phyloP scores from a whole-genome alignment of 139 green algal genomes.

The Gonium pectorale region DNA sequence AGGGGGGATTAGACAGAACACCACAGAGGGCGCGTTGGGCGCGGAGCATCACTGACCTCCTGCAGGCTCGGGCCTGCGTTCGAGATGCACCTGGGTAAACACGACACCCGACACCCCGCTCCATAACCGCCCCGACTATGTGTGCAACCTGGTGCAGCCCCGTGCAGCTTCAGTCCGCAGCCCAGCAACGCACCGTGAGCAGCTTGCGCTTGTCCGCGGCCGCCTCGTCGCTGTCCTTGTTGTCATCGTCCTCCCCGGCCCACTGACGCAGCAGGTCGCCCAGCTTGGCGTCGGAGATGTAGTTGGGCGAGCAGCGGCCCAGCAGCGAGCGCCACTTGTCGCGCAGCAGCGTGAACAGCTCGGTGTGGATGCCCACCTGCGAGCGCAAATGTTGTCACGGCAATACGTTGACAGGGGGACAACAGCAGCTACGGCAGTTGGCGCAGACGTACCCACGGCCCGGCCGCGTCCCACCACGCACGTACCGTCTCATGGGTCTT shows the following conservation, averaged over 20 bases:
- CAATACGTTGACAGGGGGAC: too few species aligned
- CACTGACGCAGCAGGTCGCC: conserved; percentile 73
- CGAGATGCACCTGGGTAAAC: too few species aligned
- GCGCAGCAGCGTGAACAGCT: conserved; percentile 72
- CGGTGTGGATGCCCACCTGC: conserved; percentile 72
- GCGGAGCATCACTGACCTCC: too few species aligned
- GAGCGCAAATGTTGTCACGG: too few species aligned
- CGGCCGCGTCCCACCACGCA: conserved; percentile 13
- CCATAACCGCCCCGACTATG: too few species aligned
- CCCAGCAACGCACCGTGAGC: conserved; percentile 35
- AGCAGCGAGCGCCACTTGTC: conserved; percentile 75
- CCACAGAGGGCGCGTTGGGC: too few species aligned
- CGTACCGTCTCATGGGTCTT: conserved; percentile 73
- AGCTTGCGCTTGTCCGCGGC: conserved; percentile 52
- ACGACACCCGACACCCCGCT: too few species aligned
- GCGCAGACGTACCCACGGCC: too few species aligned
- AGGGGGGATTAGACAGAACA: too few species aligned
- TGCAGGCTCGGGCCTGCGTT: too few species aligned
- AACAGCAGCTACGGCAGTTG: too few species aligned
- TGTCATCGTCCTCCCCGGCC: conserved; percentile 62
- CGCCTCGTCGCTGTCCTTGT: conserved; percentile 16
- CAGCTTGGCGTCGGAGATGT: conserved; percentile 71
- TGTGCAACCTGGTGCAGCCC: too few species aligned
- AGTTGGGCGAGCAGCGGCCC: conserved; percentile 58
- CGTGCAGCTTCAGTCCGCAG: background rate